Conservation (phyloP, 2,329 filamentous ascomycete species). For the Stachybotrys echinatus region DNA sequence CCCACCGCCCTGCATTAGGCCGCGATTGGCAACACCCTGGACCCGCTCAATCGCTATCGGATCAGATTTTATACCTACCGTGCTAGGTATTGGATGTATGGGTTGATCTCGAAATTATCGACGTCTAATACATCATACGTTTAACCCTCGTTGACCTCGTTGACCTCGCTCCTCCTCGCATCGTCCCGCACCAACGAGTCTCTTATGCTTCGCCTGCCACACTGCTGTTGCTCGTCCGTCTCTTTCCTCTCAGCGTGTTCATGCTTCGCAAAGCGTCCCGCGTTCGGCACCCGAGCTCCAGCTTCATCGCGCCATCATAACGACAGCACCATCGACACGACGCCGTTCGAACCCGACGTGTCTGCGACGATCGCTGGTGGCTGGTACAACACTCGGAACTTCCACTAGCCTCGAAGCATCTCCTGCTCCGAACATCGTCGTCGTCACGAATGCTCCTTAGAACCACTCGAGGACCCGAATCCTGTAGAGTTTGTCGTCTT, state of each 20-base stretch:
- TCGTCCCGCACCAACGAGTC: too few relatives aligned
- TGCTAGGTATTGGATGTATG: too few relatives aligned
- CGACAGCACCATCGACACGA: neutral
- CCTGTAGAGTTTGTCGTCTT: conserved; percentile 48
- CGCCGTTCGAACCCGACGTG: too few relatives aligned
- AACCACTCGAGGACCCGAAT: conserved; percentile 51
- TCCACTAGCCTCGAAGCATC: neutral
- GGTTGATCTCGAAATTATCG: too few relatives aligned
- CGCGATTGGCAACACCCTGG: neutral
- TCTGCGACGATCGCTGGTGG: neutral
- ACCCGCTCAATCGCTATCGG: neutral
- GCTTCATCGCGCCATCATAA: neutral
- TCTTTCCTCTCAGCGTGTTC: neutral
- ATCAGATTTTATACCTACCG: neutral
- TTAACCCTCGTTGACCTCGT: too few relatives aligned
- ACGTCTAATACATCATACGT: too few relatives aligned
- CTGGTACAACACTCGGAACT: neutral
- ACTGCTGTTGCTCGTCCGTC: too few relatives aligned
- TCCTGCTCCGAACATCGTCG: too few relatives aligned
- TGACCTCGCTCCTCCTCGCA: too few relatives aligned
- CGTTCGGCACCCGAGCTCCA: neutral
- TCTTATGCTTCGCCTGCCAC: too few relatives aligned
- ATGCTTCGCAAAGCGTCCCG: neutral
- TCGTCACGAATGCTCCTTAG: conserved; percentile 48
- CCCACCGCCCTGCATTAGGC: neutral